A percentile compares a stretch with the other conserved stretches of the same genome.
phyloP scores from a whole-genome alignment of 2,329 filamentous ascomycete genomes.

The Venturia aucupariae region DNA sequence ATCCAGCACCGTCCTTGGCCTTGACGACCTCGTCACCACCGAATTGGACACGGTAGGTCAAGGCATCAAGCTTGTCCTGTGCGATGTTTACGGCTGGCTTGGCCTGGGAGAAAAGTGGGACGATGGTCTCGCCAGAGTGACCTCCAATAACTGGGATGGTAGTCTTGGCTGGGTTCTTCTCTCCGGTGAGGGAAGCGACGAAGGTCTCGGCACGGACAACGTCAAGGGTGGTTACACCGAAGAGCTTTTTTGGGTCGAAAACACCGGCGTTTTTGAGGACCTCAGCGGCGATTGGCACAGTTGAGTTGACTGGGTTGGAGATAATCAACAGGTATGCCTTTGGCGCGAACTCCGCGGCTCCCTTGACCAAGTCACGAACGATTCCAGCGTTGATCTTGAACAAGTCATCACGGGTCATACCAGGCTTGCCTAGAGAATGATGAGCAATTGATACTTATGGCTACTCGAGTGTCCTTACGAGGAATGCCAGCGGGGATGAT shows the following conservation, averaged over 20 bases:
- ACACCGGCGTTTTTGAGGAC: constrained; percentile 87
- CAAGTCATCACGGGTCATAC: constrained; percentile 98
- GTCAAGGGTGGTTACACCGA: constrained; percentile 97
- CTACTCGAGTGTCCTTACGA: constrained; percentile 50
- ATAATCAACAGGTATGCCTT: constrained; percentile 95
- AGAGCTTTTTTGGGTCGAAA: constrained; percentile 91
- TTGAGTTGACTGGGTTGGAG: constrained; percentile 99
- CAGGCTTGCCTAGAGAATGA: constrained; percentile 72
- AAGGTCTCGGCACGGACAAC: constrained; percentile 98
- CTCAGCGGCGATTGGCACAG: constrained; percentile 94
- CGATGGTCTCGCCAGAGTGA: constrained; percentile 96
- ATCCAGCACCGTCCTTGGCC: constrained; percentile 86
- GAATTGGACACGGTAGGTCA: constrained; percentile 94
- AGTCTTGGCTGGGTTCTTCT: constrained; percentile 71
- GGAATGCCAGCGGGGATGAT: constrained; percentile 98
- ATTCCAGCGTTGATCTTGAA: constrained; percentile 99
- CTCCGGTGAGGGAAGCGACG: constrained; percentile 73
- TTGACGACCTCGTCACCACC: constrained; percentile 95
- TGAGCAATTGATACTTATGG: neutral
- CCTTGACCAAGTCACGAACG: constrained; percentile 86
- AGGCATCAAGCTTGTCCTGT: constrained; percentile 77
- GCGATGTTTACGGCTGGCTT: constrained; percentile 73
- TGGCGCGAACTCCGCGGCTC: constrained; percentile 76
- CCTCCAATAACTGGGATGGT: constrained; percentile 90
- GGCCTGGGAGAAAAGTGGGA: constrained; percentile 91